Base-by-base conservation (phyloP, 139 green algal genomes). In the Yamagishiella unicocca region DNA sequence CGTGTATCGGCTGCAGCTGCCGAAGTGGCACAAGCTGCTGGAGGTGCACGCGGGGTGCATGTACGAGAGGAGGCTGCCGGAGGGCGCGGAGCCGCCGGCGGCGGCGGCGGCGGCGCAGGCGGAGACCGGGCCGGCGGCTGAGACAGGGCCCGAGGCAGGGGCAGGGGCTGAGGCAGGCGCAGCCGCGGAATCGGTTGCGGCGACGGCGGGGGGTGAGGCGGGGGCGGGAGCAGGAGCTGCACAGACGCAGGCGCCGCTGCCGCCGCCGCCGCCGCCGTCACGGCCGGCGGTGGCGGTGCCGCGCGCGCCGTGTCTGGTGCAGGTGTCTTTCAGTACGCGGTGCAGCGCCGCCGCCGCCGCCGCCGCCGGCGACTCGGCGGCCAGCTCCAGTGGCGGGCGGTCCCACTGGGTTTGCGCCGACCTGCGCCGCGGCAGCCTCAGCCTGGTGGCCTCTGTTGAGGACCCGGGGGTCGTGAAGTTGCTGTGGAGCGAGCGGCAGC, bases 1-100 rank as follows among this genome's bases (percentile, higher is more conserved):
- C 21, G 66, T 87, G 21, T 87, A 87, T 43, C 61, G 66, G 40
- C 33, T 79, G 45, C 64, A 87, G 33, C 64, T 87, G 62, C 81
- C 81, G 6, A 38, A 42, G 17, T 87, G 81, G 81, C 66, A 87
- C 66, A 68, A 38, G 81, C 66, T 87, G 31, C 68, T 74, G 1
- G 81, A 87, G 33, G 45, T 87, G 9, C 42, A 53, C 6, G 81
- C 81, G 22, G 81, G 81, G 14, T 68, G 66, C 81, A 79, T 58
- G 45, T 7, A 46, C 17, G 62, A 85, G 62, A 7, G 40, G 40
- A 8, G 37, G 33, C 33, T 24, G 10, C n/a, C 24, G 31, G 55
- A 35, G 58, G 55, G 29, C 0, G 35, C 54, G 38, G 35, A 46
- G 38, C n/a, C 37, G 24, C 4, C 31, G 19, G 35, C 76, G 25